Base-by-base conservation (phyloP, 23 red algal species). In the Gracilaria domingensis region DNA sequence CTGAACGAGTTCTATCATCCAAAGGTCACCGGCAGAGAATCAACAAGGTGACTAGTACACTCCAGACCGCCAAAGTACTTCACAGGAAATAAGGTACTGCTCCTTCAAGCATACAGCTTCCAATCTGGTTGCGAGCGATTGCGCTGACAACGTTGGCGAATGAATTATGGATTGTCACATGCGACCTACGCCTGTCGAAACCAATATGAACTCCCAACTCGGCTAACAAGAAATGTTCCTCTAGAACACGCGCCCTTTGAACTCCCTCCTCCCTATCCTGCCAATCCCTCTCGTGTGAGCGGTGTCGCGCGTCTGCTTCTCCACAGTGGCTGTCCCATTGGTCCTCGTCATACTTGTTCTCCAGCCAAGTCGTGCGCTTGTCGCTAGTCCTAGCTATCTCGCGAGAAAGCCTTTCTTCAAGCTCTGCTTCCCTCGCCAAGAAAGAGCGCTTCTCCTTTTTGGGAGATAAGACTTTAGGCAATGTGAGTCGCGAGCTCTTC, bases 391-490 rank as follows among this genome's bases (percentile, higher is more conserved):
- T 20, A 21, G 7, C 20, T 16, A 73, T 73, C 33, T 73, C 67
- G 35, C 33, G 67, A 73, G 67, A 35, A 42, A 73, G 35, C 35
- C 67, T n/a, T 40, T 73, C 67, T n/a, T 73, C 67, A 6, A 73
- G 38, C 35, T 44, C 67, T 4, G 42, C 35, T 14, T 73, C 62
- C 17, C 24, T 73, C 16, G 35, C 38, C 34, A 40, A 23, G 20
- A 35, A 4, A 23, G 7, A 20, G 33, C 28, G 21, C 34, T 40
- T 37, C 14, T 73, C 35, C 67, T 40, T 73, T 39, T 21, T 11
- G 35, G 67, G 67, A 73, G 67, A 73, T 44, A 73, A 16, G 1
- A 73, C 67, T 73, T 73, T 73, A 1, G 67, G 35, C 33, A 73
- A 73, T 73, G 36, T 35, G 0, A 37, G 67, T 37, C 67, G 30